Evolutionary conservation across 345 rosid genomes (phyloP).

Genomic region (Ceriops decandra): DNA sequence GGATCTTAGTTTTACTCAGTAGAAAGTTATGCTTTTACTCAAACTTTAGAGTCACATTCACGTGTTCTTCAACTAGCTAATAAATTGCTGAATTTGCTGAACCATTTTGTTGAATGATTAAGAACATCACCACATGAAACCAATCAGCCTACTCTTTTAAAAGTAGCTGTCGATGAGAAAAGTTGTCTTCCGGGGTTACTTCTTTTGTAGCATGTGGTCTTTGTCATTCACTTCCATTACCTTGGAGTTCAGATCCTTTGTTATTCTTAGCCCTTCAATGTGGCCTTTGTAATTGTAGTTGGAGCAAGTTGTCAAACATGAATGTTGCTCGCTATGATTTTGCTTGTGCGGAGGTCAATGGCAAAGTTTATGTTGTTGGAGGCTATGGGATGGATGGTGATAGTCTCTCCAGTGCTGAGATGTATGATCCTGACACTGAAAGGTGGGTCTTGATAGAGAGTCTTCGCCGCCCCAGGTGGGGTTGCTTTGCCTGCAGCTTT

Average conservation of each 20-base stretch:
- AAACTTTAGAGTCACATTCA: too few relatives aligned
- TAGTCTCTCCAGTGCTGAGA: constrained; percentile 71
- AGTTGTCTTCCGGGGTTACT: too few relatives aligned
- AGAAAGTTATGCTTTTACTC: too few relatives aligned
- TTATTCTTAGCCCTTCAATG: constrained; percentile 11
- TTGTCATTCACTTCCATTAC: neutral
- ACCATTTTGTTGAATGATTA: too few relatives aligned
- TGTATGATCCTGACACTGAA: constrained; percentile 58
- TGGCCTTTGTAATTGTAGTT: constrained; percentile 43
- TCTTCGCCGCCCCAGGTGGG: constrained; percentile 83
- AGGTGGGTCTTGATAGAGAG: constrained; percentile 64
- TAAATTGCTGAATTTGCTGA: too few relatives aligned
- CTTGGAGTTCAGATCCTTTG: neutral
- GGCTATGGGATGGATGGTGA: constrained; percentile 70
- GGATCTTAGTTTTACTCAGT: too few relatives aligned
- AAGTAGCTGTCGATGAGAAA: too few relatives aligned
- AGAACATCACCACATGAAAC: too few relatives aligned
- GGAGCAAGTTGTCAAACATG: constrained; percentile 73
- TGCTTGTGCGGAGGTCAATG: constrained; percentile 87
- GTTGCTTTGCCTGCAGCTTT: constrained; percentile 72
- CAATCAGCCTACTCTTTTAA: too few relatives aligned
- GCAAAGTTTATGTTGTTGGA: constrained; percentile 78
- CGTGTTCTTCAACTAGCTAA: too few relatives aligned
- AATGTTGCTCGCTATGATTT: constrained; percentile 75
- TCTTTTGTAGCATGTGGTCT: too few relatives aligned